A percentile compares a stretch with the other conserved stretches of the same genome.
These are phyloP conservation scores for Acanthamoeba sp. DNA, from an alignment of 208 protist genomes.

Conservation along the genomic window DNA sequence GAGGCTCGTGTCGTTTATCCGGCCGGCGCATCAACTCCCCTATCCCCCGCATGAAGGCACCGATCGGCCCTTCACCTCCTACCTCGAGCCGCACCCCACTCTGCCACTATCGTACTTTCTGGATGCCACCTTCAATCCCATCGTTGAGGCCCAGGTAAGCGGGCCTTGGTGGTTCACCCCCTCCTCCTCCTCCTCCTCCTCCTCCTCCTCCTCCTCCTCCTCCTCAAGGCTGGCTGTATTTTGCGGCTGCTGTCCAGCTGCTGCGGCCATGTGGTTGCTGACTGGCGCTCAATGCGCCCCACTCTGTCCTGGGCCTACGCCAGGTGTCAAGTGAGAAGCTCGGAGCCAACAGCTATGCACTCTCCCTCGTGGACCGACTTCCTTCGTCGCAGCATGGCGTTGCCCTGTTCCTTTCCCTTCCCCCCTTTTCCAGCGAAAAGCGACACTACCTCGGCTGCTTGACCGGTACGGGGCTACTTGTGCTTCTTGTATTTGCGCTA, in stretches of 20 bases:
- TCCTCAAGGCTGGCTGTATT: too few species aligned
- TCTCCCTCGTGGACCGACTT: background rate
- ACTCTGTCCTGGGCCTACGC: background rate
- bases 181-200: background rate
- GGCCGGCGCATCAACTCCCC: background rate
- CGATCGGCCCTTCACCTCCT: background rate
- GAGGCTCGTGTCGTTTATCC: background rate
- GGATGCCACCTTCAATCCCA: constrained; percentile 28
- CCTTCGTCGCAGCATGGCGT: constrained; percentile 3
- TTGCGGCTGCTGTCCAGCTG: background rate
- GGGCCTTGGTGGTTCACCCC: background rate
- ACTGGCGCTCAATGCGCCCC: background rate
- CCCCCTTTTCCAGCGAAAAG: background rate
- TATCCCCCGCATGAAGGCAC: background rate
- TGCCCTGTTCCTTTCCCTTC: constrained; percentile 4
- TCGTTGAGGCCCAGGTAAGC: background rate
- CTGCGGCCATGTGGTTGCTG: background rate
- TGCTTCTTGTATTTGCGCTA: too few species aligned
- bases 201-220: too few species aligned
- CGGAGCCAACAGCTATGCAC: background rate
- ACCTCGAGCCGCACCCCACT: constrained; percentile 15
- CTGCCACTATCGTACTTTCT: background rate
- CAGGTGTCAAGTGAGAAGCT: constrained; percentile 1
- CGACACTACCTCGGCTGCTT: constrained; percentile 27
- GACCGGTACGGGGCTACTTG: background rate